A percentile compares a stretch with the other conserved stretches of the same genome.
These are phyloP conservation scores for Logfia minima DNA, from an alignment of 129 eudicot genomes.

Conservation along the genomic window DNA sequence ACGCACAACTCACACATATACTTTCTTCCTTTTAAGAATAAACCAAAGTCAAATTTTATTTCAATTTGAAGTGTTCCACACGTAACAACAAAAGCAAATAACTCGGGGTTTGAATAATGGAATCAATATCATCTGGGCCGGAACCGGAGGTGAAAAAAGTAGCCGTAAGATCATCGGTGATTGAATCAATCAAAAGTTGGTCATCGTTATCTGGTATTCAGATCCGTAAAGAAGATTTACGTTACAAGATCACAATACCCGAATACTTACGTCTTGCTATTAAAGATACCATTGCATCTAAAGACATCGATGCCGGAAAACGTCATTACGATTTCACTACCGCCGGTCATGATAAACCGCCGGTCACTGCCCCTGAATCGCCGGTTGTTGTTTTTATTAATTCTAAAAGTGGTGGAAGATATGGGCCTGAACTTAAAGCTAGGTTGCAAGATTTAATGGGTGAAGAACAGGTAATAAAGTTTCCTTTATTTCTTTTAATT, in stretches of 20 bases:
- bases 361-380: conserved; percentile 40
- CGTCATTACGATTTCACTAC: conserved; percentile 34
- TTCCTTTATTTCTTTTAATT: not conserved
- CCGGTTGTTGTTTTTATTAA: conserved; percentile 83
- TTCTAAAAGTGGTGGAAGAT: conserved; percentile 86
- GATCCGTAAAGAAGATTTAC: conserved; percentile 57
- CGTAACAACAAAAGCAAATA: conserved; percentile 7
- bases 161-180: conserved; percentile 59
- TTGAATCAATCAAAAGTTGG: conserved; percentile 67
- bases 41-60: conserved; percentile 15
- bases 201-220: conserved; percentile 58
- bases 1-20: not conserved
- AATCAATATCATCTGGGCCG: conserved; percentile 31
- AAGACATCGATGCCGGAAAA: conserved; percentile 47
- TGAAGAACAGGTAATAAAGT: conserved; percentile 69
- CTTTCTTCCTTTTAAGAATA: conserved; percentile 15
- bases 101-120: conserved; percentile 25
- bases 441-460: conserved; percentile 77
- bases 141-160: conserved; percentile 33
- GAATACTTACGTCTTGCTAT: conserved; percentile 70
- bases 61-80: not conserved
- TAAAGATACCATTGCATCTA: conserved; percentile 52
- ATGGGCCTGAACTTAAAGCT: conserved; percentile 67
- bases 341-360: conserved; percentile 27
- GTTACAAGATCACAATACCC: conserved; percentile 56